Percentiles rank a stretch among this genome's conserved stretches.
Conservation (phyloP, 2,329 filamentous ascomycete species). For the Xylariales sp. region DNA sequence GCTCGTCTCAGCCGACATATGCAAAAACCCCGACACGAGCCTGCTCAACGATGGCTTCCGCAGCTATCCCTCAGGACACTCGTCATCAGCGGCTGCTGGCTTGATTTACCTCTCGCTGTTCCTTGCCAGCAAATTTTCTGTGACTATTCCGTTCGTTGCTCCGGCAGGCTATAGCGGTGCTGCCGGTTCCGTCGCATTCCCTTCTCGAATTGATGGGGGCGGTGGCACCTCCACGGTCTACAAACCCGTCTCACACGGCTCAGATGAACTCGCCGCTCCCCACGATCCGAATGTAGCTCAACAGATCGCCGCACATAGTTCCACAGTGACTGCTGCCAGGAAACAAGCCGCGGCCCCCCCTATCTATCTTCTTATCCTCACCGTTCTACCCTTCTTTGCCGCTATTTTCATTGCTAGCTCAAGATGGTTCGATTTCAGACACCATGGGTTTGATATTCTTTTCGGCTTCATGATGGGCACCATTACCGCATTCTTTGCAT, state of each 20-base stretch:
- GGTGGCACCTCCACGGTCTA: slow-evolving; percentile 30
- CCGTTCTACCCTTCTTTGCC: slow-evolving; percentile 65
- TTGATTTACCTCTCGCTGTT: slow-evolving; percentile 84
- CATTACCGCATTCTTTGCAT: slow-evolving; percentile 66
- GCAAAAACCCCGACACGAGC: slow-evolving; percentile 57
- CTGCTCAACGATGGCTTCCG: slow-evolving; percentile 77
- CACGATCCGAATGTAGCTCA: slow-evolving; percentile 22
- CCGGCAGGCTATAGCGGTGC: slow-evolving; percentile 41
- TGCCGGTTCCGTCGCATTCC: slow-evolving; percentile 53
- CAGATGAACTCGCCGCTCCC: slow-evolving; percentile 20
- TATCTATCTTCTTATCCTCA: slow-evolving; percentile 68
- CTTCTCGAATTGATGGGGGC: slow-evolving; percentile 61
- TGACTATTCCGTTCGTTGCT: slow-evolving; percentile 67
- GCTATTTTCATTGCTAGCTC: slow-evolving; percentile 81
- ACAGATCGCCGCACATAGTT: slow-evolving; percentile 28
- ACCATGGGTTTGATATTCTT: slow-evolving; percentile 89
- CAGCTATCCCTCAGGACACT: slow-evolving; percentile 76
- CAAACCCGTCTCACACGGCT: slow-evolving; percentile 25
- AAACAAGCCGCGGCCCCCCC: slow-evolving; percentile 79
- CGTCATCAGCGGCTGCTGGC: slow-evolving; percentile 72
- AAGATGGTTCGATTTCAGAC: slow-evolving; percentile 82
- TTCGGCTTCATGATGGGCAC: slow-evolving; percentile 79
- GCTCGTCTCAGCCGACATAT: slow-evolving; percentile 74
- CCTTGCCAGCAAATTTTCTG: slow-evolving; percentile 76
- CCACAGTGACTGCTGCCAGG: slow-evolving; percentile 49